Percentiles rank a stretch among this genome's conserved stretches.
phyloP scores from a whole-genome alignment of 495 filamentous ascomycete genomes.

The Parathielavia appendiculata region DNA sequence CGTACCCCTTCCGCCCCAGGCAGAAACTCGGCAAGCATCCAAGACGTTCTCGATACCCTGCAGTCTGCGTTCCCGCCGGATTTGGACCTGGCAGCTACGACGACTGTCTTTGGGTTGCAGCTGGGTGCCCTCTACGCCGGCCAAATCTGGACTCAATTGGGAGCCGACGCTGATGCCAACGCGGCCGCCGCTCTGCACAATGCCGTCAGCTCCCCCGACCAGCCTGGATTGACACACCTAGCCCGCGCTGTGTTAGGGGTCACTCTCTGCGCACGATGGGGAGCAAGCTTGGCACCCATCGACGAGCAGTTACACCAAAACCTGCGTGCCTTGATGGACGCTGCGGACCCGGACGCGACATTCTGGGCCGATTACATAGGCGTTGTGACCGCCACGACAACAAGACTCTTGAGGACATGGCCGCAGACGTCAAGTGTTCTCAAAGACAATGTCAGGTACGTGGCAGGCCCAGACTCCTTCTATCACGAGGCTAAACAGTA shows the following conservation, averaged over 20 bases:
- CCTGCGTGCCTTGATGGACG: constrained; percentile 34
- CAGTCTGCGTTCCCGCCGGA: constrained; percentile 50
- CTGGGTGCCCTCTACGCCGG: constrained; percentile 39
- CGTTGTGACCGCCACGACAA: constrained; percentile 34
- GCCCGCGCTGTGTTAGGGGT: constrained; percentile 67
- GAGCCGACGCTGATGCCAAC: constrained; percentile 43
- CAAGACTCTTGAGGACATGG: constrained; percentile 32
- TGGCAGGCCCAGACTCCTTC: background rate
- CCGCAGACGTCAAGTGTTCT: constrained; percentile 26
- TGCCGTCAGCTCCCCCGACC: constrained; percentile 62
- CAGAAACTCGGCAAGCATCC: constrained; percentile 32
- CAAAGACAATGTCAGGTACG: constrained; percentile 32
- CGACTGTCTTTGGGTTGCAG: constrained; percentile 37
- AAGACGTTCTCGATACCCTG: constrained; percentile 45
- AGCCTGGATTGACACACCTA: constrained; percentile 68
- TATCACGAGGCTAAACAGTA: background rate
- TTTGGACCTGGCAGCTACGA: constrained; percentile 47
- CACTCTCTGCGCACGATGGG: constrained; percentile 72
- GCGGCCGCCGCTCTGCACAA: constrained; percentile 66
- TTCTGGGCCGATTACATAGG: constrained; percentile 47
- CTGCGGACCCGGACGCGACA: constrained; percentile 29
- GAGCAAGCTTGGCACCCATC: constrained; percentile 53
- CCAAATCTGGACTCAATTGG: constrained; percentile 45
- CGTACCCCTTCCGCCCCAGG: constrained; percentile 20
- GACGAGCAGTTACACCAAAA: constrained; percentile 39